phyloP scores from a whole-genome alignment of 257 asterid species.

The Solanum rostratum region DNA sequence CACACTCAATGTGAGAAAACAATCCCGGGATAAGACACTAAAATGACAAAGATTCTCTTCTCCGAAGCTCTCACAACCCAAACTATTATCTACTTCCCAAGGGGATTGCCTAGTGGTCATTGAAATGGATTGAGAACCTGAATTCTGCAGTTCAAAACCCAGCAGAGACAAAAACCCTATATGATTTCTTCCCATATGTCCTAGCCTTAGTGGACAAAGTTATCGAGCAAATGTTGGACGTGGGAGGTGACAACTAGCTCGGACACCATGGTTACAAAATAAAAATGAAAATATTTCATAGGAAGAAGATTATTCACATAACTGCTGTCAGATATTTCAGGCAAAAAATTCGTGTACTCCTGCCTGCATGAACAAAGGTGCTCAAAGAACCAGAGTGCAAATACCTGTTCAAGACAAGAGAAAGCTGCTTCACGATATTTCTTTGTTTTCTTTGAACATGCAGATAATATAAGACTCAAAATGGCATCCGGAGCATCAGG shows the following conservation, averaged over 20 bases:
- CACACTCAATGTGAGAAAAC: neutral
- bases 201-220: neutral
- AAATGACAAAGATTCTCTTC: neutral
- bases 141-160: neutral
- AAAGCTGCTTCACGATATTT: constrained; percentile 93
- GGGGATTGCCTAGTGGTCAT: neutral
- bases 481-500: constrained; percentile 64
- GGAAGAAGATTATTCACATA: neutral
- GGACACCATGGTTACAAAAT: neutral
- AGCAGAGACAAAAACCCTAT: neutral
- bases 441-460: constrained; percentile 64
- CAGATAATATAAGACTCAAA: constrained; percentile 58
- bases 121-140: neutral
- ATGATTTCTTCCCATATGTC: neutral
- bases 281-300: neutral
- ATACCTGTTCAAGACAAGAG: constrained; percentile 85
- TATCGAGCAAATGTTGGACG: neutral
- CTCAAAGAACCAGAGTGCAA: neutral
- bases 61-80: neutral
- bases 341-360: neutral
- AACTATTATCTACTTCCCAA: neutral
- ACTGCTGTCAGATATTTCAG: neutral
- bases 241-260: neutral
- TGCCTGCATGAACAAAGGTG: neutral
- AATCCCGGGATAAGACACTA: neutral